Percentiles rank a stretch among this genome's conserved stretches.
Conservation (phyloP, 1,139 yeast species). For the Zygoascus meyerae region DNA sequence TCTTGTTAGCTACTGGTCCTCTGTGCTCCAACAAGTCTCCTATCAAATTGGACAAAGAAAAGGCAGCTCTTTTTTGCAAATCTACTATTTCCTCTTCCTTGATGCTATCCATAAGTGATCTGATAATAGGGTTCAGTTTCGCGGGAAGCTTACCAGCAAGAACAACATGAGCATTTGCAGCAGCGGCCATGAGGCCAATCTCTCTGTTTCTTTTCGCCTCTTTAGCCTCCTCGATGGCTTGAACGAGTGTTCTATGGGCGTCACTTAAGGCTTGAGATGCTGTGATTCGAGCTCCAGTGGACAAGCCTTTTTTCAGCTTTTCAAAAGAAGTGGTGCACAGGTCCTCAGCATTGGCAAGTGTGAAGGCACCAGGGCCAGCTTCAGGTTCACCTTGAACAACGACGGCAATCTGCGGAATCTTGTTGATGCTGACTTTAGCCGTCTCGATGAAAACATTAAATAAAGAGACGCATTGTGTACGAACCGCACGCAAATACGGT, state of each 20-base stretch:
- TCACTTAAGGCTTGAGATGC: conserved; percentile 74
- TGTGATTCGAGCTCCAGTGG: conserved; percentile 67
- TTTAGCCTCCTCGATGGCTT: conserved; percentile 67
- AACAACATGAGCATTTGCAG: conserved; percentile 53
- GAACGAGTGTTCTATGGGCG: conserved; percentile 59
- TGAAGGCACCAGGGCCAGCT: conserved; percentile 93
- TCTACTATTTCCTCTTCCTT: conserved; percentile 65
- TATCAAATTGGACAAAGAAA: conserved; percentile 61
- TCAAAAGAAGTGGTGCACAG: conserved; percentile 61
- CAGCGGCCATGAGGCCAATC: conserved; percentile 64
- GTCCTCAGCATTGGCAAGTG: conserved; percentile 68
- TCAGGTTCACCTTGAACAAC: conserved; percentile 91
- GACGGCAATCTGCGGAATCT: conserved; percentile 77
- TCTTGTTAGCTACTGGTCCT: conserved; percentile 71
- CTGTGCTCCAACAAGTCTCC: conserved; percentile 52
- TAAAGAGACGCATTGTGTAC: conserved; percentile 83
- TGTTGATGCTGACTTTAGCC: conserved; percentile 69
- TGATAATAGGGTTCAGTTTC: conserved; percentile 81
- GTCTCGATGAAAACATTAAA: conserved; percentile 69
- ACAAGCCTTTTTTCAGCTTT: conserved; percentile 55
- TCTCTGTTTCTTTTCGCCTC: conserved; percentile 50
- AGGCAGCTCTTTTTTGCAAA: conserved; percentile 68
- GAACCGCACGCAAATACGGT: conserved; percentile 75
- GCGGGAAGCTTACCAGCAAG: conserved; percentile 57
- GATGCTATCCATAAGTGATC: conserved; percentile 89